These are phyloP conservation scores for Aspergillus glaucus DNA, from an alignment of 2,329 filamentous ascomycete species.

Conservation along the genomic window DNA sequence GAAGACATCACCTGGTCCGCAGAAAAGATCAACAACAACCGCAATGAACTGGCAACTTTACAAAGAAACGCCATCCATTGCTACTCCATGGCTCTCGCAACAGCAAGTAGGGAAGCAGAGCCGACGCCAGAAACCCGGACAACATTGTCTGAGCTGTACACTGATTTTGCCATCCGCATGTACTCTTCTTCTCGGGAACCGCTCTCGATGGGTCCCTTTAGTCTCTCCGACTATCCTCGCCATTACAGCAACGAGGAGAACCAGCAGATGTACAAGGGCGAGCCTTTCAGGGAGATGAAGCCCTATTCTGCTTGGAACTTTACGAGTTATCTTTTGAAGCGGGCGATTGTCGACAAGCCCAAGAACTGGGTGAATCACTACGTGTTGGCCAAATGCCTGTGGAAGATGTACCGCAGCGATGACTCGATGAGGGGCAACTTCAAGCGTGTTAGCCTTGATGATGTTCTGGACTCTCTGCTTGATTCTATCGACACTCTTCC, in stretches of 20 bases:
- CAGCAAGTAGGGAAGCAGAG: conserved; percentile 53
- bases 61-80: conserved; percentile 80
- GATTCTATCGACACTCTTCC: conserved; percentile 58
- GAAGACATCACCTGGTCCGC: conserved; percentile 83
- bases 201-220: conserved; percentile 62
- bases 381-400: conserved; percentile 64
- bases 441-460: conserved; percentile 32
- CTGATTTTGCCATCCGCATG: conserved; percentile 61
- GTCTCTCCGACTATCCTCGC: conserved; percentile 54
- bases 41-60: conserved; percentile 64
- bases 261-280: conserved; percentile 51
- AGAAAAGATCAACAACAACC: conserved; percentile 83
- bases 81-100: conserved; percentile 63
- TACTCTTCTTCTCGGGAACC: conserved; percentile 65
- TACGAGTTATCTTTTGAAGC: conserved; percentile 54
- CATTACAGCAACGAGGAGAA: conserved; percentile 52
- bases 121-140: conserved; percentile 47
- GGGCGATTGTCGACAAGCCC: conserved; percentile 53
- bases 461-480: conserved; percentile 52
- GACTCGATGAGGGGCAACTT: conserved; percentile 32
- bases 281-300: conserved; percentile 53
- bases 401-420: conserved; percentile 59
- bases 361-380: conserved; percentile 63
- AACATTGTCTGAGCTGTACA: conserved; percentile 60
- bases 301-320: conserved; percentile 60